Conservation (phyloP, 345 rosid genomes). For the Anastatica hierochuntica region DNA sequence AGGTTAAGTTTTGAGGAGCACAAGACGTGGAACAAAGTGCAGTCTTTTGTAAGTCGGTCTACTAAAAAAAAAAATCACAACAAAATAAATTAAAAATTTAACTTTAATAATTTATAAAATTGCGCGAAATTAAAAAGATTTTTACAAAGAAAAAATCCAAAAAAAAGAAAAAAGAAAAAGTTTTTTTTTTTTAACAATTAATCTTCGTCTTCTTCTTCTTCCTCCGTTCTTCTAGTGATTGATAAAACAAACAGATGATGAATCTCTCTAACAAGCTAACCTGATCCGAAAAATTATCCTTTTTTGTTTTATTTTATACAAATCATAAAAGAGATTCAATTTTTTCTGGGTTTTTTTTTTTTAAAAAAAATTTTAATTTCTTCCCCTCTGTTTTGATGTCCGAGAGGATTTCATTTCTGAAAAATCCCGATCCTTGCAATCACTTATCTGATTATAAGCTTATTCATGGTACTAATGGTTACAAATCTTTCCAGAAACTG, state of each 20-base stretch:
- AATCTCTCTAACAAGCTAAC: slow-evolving; percentile 12
- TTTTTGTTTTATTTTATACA: slow-evolving; percentile 5
- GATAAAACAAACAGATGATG: slow-evolving; percentile 15
- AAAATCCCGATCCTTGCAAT: slow-evolving; percentile 53
- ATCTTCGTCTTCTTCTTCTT: slow-evolving; percentile 10
- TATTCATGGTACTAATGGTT: slow-evolving; percentile 46
- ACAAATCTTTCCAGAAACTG: slow-evolving; percentile 37
- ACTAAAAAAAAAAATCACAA: slow-evolving; percentile 3
- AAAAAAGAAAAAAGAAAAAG: not conserved
- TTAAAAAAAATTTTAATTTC: not conserved
- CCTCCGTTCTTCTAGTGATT: slow-evolving; percentile 15
- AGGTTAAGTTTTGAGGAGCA: slow-evolving; percentile 23
- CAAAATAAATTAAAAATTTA: slow-evolving; percentile 15
- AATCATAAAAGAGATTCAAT: too few relatives aligned
- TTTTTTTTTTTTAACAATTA: not conserved
- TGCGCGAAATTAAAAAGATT: not conserved
- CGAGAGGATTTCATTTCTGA: slow-evolving; percentile 31
- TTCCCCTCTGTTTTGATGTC: slow-evolving; percentile 32
- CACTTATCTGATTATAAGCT: slow-evolving; percentile 78
- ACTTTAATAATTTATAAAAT: slow-evolving; percentile 22
- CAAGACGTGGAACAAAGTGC: slow-evolving; percentile 26
- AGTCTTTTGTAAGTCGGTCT: slow-evolving; percentile 28
- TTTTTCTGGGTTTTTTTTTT: not conserved
- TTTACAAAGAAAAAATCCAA: not conserved
- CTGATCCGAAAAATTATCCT: slow-evolving; percentile 11